Base-by-base conservation (phyloP, 306 rosid genomes). In the Bauhinia variegata region DNA sequence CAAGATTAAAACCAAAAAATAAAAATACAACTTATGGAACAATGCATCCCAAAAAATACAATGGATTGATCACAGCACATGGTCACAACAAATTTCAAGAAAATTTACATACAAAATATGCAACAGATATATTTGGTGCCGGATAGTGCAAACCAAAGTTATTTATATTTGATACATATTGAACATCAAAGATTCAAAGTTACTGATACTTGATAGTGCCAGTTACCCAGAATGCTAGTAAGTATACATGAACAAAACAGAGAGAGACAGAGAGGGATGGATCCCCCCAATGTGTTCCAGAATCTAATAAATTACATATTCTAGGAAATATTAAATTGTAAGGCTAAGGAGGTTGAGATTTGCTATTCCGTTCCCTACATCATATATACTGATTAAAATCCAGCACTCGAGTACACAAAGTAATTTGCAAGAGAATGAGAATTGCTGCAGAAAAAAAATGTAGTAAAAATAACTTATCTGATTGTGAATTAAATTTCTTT, bases 271-370 rank as follows among this genome's bases (percentile, higher is more conserved):
- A 4, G 7, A 34, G 18, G n/a, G 17, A 46, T 1, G 1, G 51
- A 14, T 46, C 51, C 51, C 51, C 0, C 38, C 1, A 1, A 30
- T 19, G 44, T 47, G 33, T 32, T 47, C 58, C 9, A 15, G 51
- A 41, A 43, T n/a, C n/a, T 63, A 46, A 17, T 8, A 70, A 55
- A 73, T 54, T 54, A 19, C 57, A 54, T 34, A 54, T 34, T 63
- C 32, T 5, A n/a, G 43, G 56, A 50, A 30, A 42, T 48, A 23
- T 7, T 19, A 43, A 48, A 52, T 11, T 68, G n/a, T 7, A n/a
- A 38, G 34, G 19, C 19, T 34, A 51, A 11, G 18, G 61, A 19
- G n/a, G 51, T 36, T 28, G 18, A 48, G n/a, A 60, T 44, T 31
- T 4, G 15, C 43, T 11, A 31, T 41, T 60, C 18, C 9, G 16